Conservation (phyloP, 371 early-diverging fungal genomes). For the Neoconidiobolus thromboides region DNA sequence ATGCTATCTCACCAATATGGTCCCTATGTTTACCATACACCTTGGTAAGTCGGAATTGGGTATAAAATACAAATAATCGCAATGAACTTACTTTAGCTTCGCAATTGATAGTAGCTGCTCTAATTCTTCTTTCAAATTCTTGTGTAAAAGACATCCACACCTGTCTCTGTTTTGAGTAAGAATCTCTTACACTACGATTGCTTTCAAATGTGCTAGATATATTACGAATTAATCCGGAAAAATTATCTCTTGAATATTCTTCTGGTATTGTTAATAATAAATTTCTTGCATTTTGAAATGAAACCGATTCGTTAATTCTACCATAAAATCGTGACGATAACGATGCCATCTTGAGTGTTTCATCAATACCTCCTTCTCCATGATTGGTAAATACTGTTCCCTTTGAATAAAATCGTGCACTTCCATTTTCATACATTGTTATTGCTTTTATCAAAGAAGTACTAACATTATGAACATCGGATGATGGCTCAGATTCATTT, state of each 20-base stretch:
- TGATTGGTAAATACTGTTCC: background rate
- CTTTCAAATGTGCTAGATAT: slow-evolving; percentile 16
- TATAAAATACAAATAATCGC: slow-evolving; percentile 19
- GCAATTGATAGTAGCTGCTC: slow-evolving; percentile 11
- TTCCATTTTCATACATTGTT: too few relatives aligned
- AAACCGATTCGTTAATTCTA: slow-evolving; percentile 14
- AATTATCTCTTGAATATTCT: slow-evolving; percentile 11
- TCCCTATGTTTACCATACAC: slow-evolving; percentile 13
- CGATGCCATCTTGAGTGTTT: slow-evolving; percentile 8
- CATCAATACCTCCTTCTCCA: background rate
- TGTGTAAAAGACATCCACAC: slow-evolving; percentile 16
- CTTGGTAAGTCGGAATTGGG: slow-evolving; percentile 12
- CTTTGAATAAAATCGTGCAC: too few relatives aligned
- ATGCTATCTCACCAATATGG: slow-evolving; percentile 1
- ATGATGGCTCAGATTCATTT: too few relatives aligned
- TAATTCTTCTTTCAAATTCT: slow-evolving; percentile 13
- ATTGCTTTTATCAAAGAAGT: too few relatives aligned
- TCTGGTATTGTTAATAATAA: slow-evolving; percentile 10
- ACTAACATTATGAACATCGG: too few relatives aligned
- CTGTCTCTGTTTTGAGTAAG: slow-evolving; percentile 10
- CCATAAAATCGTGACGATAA: slow-evolving; percentile 14
- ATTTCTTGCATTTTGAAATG: slow-evolving; percentile 15
- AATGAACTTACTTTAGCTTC: slow-evolving; percentile 12
- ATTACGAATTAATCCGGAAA: slow-evolving; percentile 12
- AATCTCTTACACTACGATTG: slow-evolving; percentile 11